phyloP scores from a whole-genome alignment of 768 basidiomycete genomes.

The Lactifluus echinatus region DNA sequence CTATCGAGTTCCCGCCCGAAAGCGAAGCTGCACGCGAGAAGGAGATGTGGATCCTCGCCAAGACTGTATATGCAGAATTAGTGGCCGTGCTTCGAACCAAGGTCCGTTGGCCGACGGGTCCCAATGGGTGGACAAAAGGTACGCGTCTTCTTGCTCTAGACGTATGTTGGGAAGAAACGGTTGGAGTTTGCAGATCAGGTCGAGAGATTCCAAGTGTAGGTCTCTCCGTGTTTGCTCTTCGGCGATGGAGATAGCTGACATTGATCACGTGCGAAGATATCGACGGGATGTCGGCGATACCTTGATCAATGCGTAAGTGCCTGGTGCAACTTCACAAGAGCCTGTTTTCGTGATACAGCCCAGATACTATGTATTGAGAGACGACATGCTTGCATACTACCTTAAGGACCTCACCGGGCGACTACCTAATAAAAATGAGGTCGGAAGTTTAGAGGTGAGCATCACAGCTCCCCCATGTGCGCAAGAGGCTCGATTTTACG shows the following conservation, averaged over 20 bases:
- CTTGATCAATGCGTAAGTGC: conserved; percentile 75
- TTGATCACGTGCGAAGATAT: conserved; percentile 39
- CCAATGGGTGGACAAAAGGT: conserved; percentile 62
- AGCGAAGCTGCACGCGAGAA: conserved; percentile 30
- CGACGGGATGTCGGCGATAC: conserved; percentile 83
- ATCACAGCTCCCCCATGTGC: neutral
- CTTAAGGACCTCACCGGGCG: conserved; percentile 52
- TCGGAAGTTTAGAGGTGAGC: conserved; percentile 67
- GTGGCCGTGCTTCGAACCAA: conserved; percentile 66
- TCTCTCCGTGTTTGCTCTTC: conserved; percentile 12
- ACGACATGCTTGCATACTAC: conserved; percentile 70
- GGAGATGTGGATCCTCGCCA: conserved; percentile 47
- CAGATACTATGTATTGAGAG: conserved; percentile 80
- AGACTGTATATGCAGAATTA: conserved; percentile 71
- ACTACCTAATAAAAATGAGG: conserved; percentile 36
- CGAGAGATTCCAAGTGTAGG: conserved; percentile 74
- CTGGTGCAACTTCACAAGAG: neutral
- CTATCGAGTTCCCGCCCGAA: conserved; percentile 41
- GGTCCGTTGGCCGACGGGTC: conserved; percentile 56
- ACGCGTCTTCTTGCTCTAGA: conserved; percentile 14
- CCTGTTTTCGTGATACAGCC: neutral
- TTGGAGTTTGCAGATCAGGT: conserved; percentile 48
- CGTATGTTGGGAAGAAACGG: conserved; percentile 1
- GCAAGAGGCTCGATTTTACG: neutral
- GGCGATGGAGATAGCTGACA: neutral